Evolutionary conservation across 768 basidiomycete species (phyloP), one percentile per base, ranked within the genome.

Genomic region (Myochromella boudieri): DNA sequence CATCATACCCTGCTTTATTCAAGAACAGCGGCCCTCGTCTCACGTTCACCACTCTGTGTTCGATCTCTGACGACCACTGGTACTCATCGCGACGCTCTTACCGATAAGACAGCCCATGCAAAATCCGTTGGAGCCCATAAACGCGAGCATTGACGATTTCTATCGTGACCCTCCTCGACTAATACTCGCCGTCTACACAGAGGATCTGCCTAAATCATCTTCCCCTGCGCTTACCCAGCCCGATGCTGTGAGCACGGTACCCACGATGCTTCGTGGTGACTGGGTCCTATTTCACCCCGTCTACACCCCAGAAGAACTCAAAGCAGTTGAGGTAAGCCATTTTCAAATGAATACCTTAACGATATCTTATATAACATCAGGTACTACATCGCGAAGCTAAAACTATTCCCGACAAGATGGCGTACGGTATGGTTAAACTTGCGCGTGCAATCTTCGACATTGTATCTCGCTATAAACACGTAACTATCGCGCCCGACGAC

Each of bases 241-340:
- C 21, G 75, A 70, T 58, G 76, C 75, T 1, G 72, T 74, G 46
- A 78, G 74, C 61, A 80, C 81, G 4, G 67, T 81, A 11, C 81
- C 81, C 2, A 68, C 72, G 2, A 75, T 74, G 60, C 63, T 82
- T 40, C 75, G 71, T 31, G 89, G 89, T 2, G 88, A 90, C 57
- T 97, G 93, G 91, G 91, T 95, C 9, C 69, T 97, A 1, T 91
- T 93, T 61, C 91, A 95, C 60, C 95, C 95, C 0, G 93, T 95
- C 1, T 97, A 97, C 63, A 81, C 87, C 5, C 63, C 69, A 14
- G 80, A 81, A 28, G 91, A 92, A 59, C 61, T 91, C 40, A 81
- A 70, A 53, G 77, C 87, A 11, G 89, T 91, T 12, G 71, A 87
- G 65, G 89, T 87, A 57, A 40, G 67, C 49, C 8, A 52, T 43